Evolutionary conservation across 75 land plant genomes (phyloP), one percentile per base, ranked within the genome.

Genomic region (Selaginella moellendorffii): DNA sequence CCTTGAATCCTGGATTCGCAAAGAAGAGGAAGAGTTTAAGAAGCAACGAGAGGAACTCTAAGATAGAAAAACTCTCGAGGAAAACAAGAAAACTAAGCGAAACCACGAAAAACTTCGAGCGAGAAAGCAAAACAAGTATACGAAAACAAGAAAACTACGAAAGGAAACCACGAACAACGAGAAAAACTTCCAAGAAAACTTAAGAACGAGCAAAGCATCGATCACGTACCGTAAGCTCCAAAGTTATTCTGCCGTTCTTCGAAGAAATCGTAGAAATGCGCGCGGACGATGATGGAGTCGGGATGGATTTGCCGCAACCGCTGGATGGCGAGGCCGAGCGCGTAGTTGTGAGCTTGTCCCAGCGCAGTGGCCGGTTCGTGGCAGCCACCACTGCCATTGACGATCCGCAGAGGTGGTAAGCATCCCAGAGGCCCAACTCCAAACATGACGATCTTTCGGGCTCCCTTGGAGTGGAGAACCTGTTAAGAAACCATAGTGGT

Each of bases 361-460:
- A 75, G 25, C 42, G 54, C 27, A 12, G 67, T 62, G 54, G 62
- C 71, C 18, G 60, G 62, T 24, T 72, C 76, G 28, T 63, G 46
- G 61, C 78, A 78, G 19, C 70, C 70, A 2, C 73, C 76, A 2
- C 62, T 52, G 0, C 53, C 63, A 10, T 66, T 52, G 36, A 28
- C 20, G 10, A 73, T 71, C 30, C 79, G 69, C 0, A 79, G 42
- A 17, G 71, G 69, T 1, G 81, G 84, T 17, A 76, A 54, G 54
- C 84, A 82, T 2, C 84, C 84, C 36, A 79, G 56, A 0, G 81
- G 81, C 12, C 70, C 23, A 23, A 82, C 28, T 28, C 77, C 81
- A 8, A 71, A 54, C 24, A 79, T 62, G 1, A 66, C 71, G 53
- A 82, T 63, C 54, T 76, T 82, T 10, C 77, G 65, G 0, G 67